phyloP scores from a whole-genome alignment of 108 stramenopile species.

The Halocafeteria seosinensis region DNA sequence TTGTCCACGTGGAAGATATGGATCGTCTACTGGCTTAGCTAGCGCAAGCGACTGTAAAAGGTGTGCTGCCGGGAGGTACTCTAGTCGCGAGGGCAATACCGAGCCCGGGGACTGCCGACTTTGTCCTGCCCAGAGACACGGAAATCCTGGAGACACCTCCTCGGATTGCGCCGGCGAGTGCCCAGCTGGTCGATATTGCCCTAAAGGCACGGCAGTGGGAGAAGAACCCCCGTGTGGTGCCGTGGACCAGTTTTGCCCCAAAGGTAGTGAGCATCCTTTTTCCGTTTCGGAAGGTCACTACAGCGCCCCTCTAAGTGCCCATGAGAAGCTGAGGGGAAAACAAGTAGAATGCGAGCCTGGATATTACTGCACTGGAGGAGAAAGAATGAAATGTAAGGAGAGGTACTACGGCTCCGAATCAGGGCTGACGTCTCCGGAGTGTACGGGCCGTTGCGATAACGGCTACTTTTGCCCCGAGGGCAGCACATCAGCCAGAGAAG shows the following conservation, averaged over 20 bases:
- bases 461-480: conserved; percentile 1
- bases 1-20: too few relatives aligned
- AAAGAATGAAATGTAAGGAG: neutral
- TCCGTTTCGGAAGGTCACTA: neutral
- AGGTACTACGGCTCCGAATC: neutral
- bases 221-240: neutral
- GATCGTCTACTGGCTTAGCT: too few relatives aligned
- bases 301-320: neutral
- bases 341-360: neutral
- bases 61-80: too few relatives aligned
- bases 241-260: neutral
- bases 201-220: neutral
- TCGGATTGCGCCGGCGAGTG: neutral
- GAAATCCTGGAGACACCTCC: neutral
- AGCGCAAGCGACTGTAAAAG: too few relatives aligned
- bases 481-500: neutral
- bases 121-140: neutral
- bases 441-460: neutral
- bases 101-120: too few relatives aligned
- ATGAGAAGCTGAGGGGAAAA: neutral
- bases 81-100: too few relatives aligned
- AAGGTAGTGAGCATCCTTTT: neutral
- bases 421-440: neutral
- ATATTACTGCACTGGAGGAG: neutral
- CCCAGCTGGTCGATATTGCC: neutral